Conservation (phyloP, 331 rosid genomes). For the Malus hybrid region DNA sequence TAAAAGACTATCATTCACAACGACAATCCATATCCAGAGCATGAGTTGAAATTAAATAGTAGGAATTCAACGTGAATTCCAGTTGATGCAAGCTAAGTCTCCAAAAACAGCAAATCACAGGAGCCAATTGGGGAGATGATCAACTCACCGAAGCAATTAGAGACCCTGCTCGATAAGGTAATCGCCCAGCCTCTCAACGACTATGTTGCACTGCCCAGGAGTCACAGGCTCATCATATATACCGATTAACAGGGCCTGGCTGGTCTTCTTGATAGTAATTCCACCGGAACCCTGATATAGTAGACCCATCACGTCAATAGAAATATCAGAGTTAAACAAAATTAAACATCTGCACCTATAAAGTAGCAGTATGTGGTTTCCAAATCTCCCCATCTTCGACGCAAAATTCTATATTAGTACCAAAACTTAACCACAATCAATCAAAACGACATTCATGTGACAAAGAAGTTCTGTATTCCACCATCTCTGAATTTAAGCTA, state of each 20-base stretch:
- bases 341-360: neutral
- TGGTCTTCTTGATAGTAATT: slow-evolving; percentile 22
- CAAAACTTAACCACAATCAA: no score
- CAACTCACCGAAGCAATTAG: slow-evolving; percentile 7
- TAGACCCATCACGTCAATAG: neutral
- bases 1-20: no score
- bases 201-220: slow-evolving; percentile 37
- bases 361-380: neutral
- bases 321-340: neutral
- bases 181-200: slow-evolving; percentile 6
- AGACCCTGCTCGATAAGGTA: slow-evolving; percentile 28
- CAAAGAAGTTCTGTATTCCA: no score
- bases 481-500: no score
- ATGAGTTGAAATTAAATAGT: no score
- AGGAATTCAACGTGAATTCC: neutral
- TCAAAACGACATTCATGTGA: no score
- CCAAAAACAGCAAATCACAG: neutral
- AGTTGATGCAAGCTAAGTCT: neutral
- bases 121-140: neutral
- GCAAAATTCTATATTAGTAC: no score
- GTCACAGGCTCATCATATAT: slow-evolving; percentile 32
- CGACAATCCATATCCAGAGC: no score
- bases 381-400: neutral
- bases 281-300: slow-evolving; percentile 27
- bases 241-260: slow-evolving; percentile 9